Base-by-base conservation (phyloP, 306 rosid species). In the Cicer bijugum region DNA sequence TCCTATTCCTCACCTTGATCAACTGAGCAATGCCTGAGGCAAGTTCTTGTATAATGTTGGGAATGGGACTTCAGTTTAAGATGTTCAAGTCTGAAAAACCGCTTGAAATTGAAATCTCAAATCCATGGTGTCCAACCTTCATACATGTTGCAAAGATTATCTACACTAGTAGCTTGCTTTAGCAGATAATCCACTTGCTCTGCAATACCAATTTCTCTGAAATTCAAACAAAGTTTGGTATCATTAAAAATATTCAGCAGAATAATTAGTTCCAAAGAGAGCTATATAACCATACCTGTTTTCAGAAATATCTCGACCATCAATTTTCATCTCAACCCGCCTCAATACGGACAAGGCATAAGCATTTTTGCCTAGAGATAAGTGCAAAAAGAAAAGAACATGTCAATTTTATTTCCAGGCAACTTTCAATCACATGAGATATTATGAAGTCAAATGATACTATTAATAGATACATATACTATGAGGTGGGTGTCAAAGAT, bases 111-210 rank as follows among this genome's bases (percentile, higher is more conserved):
- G 52, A 69, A 69, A 72, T 52, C 81, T 93, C 90, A 93, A 82
- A 93, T 93, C 98, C 98, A 93, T 62, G 97, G 97, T 45, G 98
- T 93, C 98, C 98, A 93, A 77, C 98, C 98, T 86, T 93, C 98
- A 61, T 93, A 93, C 98, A 93, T 93, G 89, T 88, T 91, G 84
- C 98, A 93, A 40, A 93, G 97, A 76, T 88, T 91, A 89, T 89
- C 98, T 72, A 91, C 83, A 82, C 93, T 93, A 15, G 92, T 89
- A 73, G 98, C 98, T 86, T 93, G 97, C 85, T 86, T 91, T 68
- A 93, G 90, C 59, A 91, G 93, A 88, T 86, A 88, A 80, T 93
- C 98, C 44, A 93, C 98, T 86, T 93, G 97, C 81, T 91, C 97
- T 5, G 92, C 65, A 69, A 88, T 84, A 69, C 88, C 82, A 72